phyloP scores from a whole-genome alignment of 2,329 filamentous ascomycete genomes.

The Fusarium algeriense region DNA sequence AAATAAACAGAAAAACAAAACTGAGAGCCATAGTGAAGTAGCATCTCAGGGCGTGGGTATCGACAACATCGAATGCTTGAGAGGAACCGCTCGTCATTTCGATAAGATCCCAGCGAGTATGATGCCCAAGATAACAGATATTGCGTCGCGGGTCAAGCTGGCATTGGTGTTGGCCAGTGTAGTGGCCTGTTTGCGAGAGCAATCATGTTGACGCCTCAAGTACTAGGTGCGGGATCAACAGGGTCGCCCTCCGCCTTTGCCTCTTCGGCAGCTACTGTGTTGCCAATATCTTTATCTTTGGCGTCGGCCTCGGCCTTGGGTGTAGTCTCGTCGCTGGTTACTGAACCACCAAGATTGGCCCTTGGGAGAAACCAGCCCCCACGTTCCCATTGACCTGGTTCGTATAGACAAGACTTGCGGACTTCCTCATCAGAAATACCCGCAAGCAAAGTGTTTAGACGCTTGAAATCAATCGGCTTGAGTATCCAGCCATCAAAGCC shows the following conservation, averaged over 20 bases:
- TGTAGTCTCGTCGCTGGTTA: slow-evolving; percentile 44
- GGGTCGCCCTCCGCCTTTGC: neutral
- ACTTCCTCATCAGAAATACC: slow-evolving; percentile 74
- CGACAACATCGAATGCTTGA: neutral
- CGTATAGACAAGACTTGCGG: slow-evolving; percentile 74
- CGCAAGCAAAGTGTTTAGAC: slow-evolving; percentile 75
- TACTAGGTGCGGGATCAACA: neutral
- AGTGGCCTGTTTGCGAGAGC: neutral
- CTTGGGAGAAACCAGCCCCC: slow-evolving; percentile 80
- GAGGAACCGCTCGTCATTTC: neutral
- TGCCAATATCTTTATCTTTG: slow-evolving; percentile 35
- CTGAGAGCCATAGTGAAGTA: neutral
- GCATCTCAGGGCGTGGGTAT: neutral
- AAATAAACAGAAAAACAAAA: neutral
- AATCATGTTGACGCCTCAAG: neutral
- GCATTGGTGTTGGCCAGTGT: neutral
- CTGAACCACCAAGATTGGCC: slow-evolving; percentile 13
- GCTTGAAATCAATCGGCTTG: slow-evolving; percentile 86
- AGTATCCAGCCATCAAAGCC: slow-evolving; percentile 94
- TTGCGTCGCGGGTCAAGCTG: neutral
- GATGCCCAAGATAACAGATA: neutral
- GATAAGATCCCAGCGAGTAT: neutral
- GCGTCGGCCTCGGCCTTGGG: slow-evolving; percentile 44
- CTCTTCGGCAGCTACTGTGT: neutral
- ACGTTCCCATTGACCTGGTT: slow-evolving; percentile 80